Percentiles rank a stretch among this genome's conserved stretches.
These are phyloP conservation scores for Arabis hirsuta DNA, from an alignment of 345 rosid species.

Conservation along the genomic window DNA sequence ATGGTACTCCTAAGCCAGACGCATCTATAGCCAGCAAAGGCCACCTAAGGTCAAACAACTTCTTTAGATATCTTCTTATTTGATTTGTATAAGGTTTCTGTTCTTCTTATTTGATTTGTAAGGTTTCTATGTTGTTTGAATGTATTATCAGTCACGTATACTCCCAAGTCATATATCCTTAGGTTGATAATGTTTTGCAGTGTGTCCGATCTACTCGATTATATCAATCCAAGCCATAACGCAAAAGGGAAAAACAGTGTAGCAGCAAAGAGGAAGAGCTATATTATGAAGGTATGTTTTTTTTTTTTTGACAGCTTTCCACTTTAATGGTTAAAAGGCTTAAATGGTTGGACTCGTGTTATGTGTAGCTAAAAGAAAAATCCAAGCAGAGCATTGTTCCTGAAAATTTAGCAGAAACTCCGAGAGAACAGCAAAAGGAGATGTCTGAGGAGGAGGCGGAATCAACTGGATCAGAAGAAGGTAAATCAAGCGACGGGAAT, in stretches of 20 bases:
- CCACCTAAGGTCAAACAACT: slow-evolving; percentile 74
- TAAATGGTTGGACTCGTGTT: slow-evolving; percentile 27
- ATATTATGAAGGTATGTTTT: slow-evolving; percentile 64
- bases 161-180: slow-evolving; percentile 34
- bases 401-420: slow-evolving; percentile 50
- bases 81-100: slow-evolving; percentile 16
- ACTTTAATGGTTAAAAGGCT: slow-evolving; percentile 2
- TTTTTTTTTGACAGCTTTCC: not conserved
- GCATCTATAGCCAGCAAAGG: slow-evolving; percentile 99
- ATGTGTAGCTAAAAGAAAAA: slow-evolving; percentile 68
- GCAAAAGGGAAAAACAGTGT: slow-evolving; percentile 69
- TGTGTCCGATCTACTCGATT: slow-evolving; percentile 95
- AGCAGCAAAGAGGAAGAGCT: slow-evolving; percentile 70
- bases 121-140: slow-evolving; percentile 24
- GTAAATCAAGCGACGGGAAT: slow-evolving; percentile 41
- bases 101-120: slow-evolving; percentile 28
- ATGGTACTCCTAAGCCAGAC: slow-evolving; percentile 96
- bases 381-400: slow-evolving; percentile 48
- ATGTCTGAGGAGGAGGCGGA: slow-evolving; percentile 59
- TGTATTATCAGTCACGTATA: slow-evolving; percentile 7
- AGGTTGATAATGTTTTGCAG: slow-evolving; percentile 53
- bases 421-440: slow-evolving; percentile 53
- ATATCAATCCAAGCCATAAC: slow-evolving; percentile 84
- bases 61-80: slow-evolving; percentile 26
- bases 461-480: slow-evolving; percentile 48